Evolutionary conservation across 2,329 filamentous ascomycete genomes (phyloP), one percentile per base, ranked within the genome.

Genomic region (Neopestalotiopsis clavispora): DNA sequence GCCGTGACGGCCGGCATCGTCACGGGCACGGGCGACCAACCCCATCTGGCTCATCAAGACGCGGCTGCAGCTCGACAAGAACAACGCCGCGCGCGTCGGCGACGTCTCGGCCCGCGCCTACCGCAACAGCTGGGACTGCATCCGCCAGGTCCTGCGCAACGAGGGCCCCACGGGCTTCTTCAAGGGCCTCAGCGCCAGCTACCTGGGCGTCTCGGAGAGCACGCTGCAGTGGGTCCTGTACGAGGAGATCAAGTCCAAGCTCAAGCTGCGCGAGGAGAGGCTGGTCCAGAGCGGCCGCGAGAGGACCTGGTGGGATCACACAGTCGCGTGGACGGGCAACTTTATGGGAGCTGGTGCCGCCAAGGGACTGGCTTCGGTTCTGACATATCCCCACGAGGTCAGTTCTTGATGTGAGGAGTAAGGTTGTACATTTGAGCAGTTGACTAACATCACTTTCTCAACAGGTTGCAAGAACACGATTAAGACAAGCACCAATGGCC

Each of bases 41-140:
- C 95, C 95, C 1, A 97, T 98, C 76, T 98, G 95, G 95, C 88
- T 98, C 71, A 90, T 98, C 77, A 98, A 98, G 86, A 98, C 95
- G 56, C 87, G 95, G 40, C 80, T 98, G 74, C 95, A 98, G 82
- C 88, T 98, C 42, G 95, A 98, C 83, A 97, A 95, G 84, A 93
- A 93, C 77, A 88, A 90, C 66, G 92, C 91, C 17, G 87, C 89
- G 74, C 83, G 87, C 71, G 84, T 86, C 69, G 87, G 83, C 32
- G 85, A 84, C 52, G 78, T 82, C 32, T 82, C 83, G 67, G 84
- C 84, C 65, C 86, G 95, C 66, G 90, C 90, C 76, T 98, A 98
- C 81, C 90, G 90, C 78, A 97, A 97, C 80, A 95, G 93, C 71
- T 87, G 91, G 80, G 95, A 98, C 80, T 98, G 95, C 79, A 90